Base-by-base conservation (phyloP, 2,329 filamentous ascomycete genomes). In the Aspergillus brunneoviolaceus region DNA sequence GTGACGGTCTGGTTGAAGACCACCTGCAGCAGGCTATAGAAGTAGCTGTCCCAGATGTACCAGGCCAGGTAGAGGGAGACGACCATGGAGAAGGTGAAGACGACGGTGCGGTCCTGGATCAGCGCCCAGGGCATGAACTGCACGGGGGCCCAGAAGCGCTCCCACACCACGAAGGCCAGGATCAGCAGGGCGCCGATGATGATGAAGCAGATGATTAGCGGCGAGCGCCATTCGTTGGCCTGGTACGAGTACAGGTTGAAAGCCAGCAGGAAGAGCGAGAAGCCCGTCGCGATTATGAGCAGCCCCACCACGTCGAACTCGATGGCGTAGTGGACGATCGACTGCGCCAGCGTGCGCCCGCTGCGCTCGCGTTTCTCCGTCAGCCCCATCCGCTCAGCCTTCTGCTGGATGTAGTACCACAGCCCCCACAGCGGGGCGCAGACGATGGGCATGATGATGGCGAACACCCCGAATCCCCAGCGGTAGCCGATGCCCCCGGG, bases 401-500 rank as follows among this genome's bases (percentile, higher is more conserved):
- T 87, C 55, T 72, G 75, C 61, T 86, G 80, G 67, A 87, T 87
- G 64, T 77, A 76, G 55, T 82, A 77, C 67, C 88, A 82, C n/a
- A 87, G 71, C 6, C 75, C 63, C 35, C 82, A 81, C 5, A 89
- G 77, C 0, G 88, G 87, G 9, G 84, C 35, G 7, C 81, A 81
- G 33, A 85, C 78, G 53, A 81, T 71, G 0, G 86, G 86, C 4
- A 83, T 80, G 60, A 89, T 77, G 57, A 90, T 85, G 42, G 82
- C 79, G 69, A 88, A 89, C 27, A 79, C 76, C 21, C 85, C 87
- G 68, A 85, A 88, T 1, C 79, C 85, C 87, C 87, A 89, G 27
- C 85, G 81, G 82, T 83, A 89, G 27, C 33, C 33, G 80, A 82
- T 12, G 81, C 77, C 0, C 78, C 77, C 0, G 74, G 67, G 19